Conservation (phyloP, 202 grass and related monocot species). For the Panicum virgatum region DNA sequence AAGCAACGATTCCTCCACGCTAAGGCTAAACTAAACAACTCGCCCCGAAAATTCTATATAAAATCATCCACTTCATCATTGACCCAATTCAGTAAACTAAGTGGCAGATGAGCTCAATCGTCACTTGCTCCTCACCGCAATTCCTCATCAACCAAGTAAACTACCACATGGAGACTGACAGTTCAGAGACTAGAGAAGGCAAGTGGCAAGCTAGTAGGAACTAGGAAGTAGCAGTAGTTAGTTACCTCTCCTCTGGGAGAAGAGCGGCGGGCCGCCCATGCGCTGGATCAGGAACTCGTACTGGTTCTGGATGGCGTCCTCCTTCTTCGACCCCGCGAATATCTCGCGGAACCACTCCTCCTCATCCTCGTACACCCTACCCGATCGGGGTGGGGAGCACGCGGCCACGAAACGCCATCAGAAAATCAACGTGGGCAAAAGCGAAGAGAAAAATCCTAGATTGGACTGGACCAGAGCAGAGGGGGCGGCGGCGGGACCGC, state of each 20-base stretch:
- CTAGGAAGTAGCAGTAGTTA: not conserved
- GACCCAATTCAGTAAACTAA: no score
- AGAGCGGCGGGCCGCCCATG: slow-evolving; percentile 90
- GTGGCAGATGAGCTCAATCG: not conserved
- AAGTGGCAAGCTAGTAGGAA: not conserved
- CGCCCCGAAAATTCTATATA: not conserved
- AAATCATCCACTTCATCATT: not conserved
- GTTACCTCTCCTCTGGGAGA: slow-evolving; percentile 81
- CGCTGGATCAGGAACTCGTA: slow-evolving; percentile 95
- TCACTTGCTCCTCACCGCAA: not conserved
- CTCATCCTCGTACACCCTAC: slow-evolving; percentile 81
- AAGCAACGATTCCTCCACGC: not conserved
- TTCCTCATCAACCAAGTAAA: not conserved
- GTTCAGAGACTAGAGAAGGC: not conserved
- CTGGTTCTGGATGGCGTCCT: slow-evolving; percentile 90
- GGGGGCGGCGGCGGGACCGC: not conserved
- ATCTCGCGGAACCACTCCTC: slow-evolving; percentile 88
- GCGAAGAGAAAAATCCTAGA: not conserved
- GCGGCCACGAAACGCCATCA: not conserved
- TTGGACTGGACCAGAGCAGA: not conserved
- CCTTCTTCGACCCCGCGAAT: slow-evolving; percentile 78
- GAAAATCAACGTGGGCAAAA: not conserved
- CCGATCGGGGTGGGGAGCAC: not conserved
- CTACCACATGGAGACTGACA: not conserved
- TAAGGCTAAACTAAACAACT: not conserved